Base-by-base conservation (phyloP, 2,329 filamentous ascomycete species). In the Xylaria multiplex region DNA sequence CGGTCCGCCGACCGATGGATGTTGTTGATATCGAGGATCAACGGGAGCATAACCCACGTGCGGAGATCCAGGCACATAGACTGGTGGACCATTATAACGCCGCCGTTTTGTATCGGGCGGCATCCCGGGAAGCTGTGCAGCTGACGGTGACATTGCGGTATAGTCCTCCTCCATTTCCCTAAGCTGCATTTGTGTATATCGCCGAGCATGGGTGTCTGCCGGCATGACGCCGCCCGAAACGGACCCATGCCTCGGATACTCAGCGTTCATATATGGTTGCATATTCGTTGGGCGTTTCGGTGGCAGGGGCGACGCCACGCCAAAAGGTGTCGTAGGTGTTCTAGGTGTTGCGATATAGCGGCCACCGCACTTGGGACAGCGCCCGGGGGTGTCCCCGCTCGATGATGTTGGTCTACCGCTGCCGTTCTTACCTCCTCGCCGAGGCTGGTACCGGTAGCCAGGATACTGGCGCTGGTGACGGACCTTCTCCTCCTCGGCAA, bases 401-500 rank as follows among this genome's bases (percentile, higher is more conserved):
- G 64, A 76, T 70, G 62, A 79, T 72, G 62, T 50, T 35, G 71
- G 69, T 32, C 69, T 64, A 27, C 62, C 66, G 64, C 67, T 66
- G 52, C 62, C 66, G 63, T 68, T 70, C 64, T 82, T 82, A 8
- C 79, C 80, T 70, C 86, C 87, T 42, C 92, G 87, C 22, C 92
- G 90, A 42, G 96, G 96, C 77, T 97, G 93, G 77, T 98, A 99
- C 69, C 93, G 90, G 80, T 99, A 99, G 71, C 93, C 91, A 2
- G 96, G 96, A 77, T 97, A 97, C 80, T 94, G 92, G 69, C 90
- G 89, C 75, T 93, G 90, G 78, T 99, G 96, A 19, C 92, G 90
- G 67, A 89, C 84, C 82, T 98, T 98, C 79, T 98, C 96, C 80
- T 97, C 92, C 81, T 96, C 93, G 66, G 96, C 96, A 63, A 97